phyloP scores from a whole-genome alignment of 805 yeast species.

The Lachancea sp. region DNA sequence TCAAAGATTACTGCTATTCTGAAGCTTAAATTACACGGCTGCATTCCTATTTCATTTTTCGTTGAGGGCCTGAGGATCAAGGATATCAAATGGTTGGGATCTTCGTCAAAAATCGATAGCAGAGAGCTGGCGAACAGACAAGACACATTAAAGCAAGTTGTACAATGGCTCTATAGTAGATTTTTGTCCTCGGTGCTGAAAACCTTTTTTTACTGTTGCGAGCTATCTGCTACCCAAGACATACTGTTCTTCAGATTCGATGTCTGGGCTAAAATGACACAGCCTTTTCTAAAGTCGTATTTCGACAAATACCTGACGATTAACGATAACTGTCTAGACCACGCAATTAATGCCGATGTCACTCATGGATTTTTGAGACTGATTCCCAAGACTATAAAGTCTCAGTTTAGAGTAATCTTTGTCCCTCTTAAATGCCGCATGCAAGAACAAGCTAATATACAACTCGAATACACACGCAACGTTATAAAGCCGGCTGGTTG shows the following conservation, averaged over 20 bases:
- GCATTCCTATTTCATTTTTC: conserved; percentile 31
- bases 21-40: conserved; percentile 34
- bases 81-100: conserved; percentile 52
- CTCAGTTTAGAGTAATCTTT: conserved; percentile 54
- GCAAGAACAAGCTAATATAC: conserved; percentile 32
- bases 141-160: conserved; percentile 28
- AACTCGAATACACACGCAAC: conserved; percentile 32
- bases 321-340: conserved; percentile 16
- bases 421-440: conserved; percentile 42
- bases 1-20: conserved; percentile 36
- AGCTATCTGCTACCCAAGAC: conserved; percentile 38
- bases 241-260: conserved; percentile 50
- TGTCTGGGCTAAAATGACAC: conserved; percentile 46
- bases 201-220: conserved; percentile 63
- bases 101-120: conserved; percentile 2
- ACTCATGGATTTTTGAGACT: conserved; percentile 42
- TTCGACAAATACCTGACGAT: conserved; percentile 33
- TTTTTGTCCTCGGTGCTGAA: conserved; percentile 44
- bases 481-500: conserved; percentile 41
- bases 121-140: neutral
- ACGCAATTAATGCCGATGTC: conserved; percentile 19
- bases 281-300: conserved; percentile 41
- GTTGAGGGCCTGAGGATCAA: conserved; percentile 29
- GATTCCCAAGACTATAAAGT: conserved; percentile 48
- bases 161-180: conserved; percentile 51